Conservation (phyloP, 129 eudicot species). For the Tanacetum coccineum region DNA sequence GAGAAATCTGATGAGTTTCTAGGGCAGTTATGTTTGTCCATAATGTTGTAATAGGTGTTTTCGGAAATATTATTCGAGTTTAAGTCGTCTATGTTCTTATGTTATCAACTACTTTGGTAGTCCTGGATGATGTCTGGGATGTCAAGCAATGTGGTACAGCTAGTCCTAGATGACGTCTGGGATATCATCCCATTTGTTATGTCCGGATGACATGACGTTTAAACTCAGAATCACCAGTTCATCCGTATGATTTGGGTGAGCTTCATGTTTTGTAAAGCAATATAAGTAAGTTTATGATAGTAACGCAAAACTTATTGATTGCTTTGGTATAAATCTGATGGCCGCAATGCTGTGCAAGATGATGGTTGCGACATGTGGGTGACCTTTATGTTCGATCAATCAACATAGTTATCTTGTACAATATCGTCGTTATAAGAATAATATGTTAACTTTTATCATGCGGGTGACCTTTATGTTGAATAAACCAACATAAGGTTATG, state of each 20-base stretch:
- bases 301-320: constrained; percentile 10
- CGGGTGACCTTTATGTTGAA: too few relatives aligned
- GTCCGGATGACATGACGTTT: not conserved
- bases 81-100: not conserved
- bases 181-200: not conserved
- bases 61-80: not conserved
- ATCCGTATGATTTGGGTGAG: too few relatives aligned
- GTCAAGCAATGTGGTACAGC: too few relatives aligned
- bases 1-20: not conserved
- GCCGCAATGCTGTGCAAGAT: too few relatives aligned
- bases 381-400: too few relatives aligned
- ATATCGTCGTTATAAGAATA: too few relatives aligned
- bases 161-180: constrained; percentile 22
- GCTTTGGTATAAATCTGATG: not conserved
- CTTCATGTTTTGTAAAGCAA: too few relatives aligned
- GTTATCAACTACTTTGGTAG: not conserved
- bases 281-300: not conserved
- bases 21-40: not conserved
- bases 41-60: constrained; percentile 8
- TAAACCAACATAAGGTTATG: too few relatives aligned
- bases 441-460: too few relatives aligned
- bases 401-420: too few relatives aligned
- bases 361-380: too few relatives aligned
- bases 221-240: not conserved
- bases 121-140: constrained; percentile 19